These are phyloP conservation scores for Pistacia integerrima DNA, from an alignment of 345 rosid species.

Conservation along the genomic window DNA sequence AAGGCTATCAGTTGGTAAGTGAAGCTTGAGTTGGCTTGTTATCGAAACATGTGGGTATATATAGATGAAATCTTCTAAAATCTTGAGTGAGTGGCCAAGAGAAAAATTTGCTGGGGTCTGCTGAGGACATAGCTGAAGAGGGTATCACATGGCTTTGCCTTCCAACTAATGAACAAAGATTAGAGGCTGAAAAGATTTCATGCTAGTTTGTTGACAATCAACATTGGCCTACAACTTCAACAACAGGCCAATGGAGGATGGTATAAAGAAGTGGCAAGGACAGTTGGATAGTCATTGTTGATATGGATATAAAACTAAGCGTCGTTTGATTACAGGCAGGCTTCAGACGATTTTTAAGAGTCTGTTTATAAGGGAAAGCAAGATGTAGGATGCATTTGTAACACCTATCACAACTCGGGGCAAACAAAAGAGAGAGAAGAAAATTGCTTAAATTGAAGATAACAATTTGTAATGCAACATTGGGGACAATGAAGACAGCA, in stretches of 20 bases:
- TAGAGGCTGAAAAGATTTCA: neutral
- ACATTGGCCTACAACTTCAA: neutral
- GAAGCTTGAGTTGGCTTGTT: slow-evolving; percentile 7
- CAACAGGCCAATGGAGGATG: neutral
- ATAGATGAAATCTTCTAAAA: neutral
- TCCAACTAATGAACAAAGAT: slow-evolving; percentile 7
- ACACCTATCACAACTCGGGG: neutral
- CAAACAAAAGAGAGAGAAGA: neutral
- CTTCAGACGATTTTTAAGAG: neutral
- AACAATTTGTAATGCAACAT: too few relatives aligned
- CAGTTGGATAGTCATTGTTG: neutral
- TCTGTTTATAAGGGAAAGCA: neutral
- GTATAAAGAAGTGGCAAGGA: neutral
- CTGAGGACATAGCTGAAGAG: neutral
- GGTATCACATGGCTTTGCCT: slow-evolving; percentile 11
- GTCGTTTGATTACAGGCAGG: neutral
- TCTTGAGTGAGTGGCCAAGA: neutral
- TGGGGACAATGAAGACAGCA: neutral
- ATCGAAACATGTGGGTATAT: neutral
- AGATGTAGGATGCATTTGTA: neutral
- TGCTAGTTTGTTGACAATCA: neutral
- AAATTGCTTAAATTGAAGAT: too few relatives aligned
- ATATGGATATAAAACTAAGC: neutral
- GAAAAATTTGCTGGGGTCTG: neutral
- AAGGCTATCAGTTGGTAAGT: neutral